These are phyloP conservation scores for Akanthomyces lecanii DNA, from an alignment of 2,329 filamentous ascomycete genomes.

Conservation along the genomic window DNA sequence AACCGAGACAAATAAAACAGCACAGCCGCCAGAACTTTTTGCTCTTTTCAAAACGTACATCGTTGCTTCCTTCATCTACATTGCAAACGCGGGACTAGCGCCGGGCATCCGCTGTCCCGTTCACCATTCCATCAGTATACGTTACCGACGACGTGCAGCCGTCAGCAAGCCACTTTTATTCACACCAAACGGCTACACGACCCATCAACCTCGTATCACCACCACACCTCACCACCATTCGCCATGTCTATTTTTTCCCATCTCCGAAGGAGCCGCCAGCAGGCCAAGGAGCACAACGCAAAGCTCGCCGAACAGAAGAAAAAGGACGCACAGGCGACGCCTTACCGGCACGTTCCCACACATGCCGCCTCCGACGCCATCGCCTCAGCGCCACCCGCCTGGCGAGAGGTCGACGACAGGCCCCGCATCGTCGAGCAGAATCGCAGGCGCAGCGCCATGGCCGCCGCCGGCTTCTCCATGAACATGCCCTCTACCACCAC, in stretches of 20 bases:
- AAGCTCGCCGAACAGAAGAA: conserved; percentile 46
- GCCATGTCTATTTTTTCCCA: conserved; percentile 55
- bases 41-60: neutral
- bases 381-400: conserved; percentile 48
- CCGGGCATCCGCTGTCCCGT: neutral
- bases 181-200: neutral
- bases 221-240: neutral
- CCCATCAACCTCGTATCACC: conserved; percentile 2
- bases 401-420: conserved; percentile 43
- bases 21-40: neutral
- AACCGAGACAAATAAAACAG: conserved; percentile 3
- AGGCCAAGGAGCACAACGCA: conserved; percentile 51
- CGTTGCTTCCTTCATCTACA: neutral
- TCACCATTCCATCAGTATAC: neutral
- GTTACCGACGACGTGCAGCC: neutral
- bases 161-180: conserved; percentile 6
- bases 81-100: neutral
- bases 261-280: conserved; percentile 48
- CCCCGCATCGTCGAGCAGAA: conserved; percentile 48
- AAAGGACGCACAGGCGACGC: conserved; percentile 34
- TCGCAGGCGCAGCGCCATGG: conserved; percentile 45
- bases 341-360: conserved; percentile 58
- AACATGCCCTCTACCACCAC: conserved; percentile 26
- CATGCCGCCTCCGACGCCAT: conserved; percentile 58
- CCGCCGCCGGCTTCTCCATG: conserved; percentile 35